Evolutionary conservation across 768 basidiomycete genomes (phyloP), one percentile per base, ranked within the genome.

Genomic region (Trametes cingulata): DNA sequence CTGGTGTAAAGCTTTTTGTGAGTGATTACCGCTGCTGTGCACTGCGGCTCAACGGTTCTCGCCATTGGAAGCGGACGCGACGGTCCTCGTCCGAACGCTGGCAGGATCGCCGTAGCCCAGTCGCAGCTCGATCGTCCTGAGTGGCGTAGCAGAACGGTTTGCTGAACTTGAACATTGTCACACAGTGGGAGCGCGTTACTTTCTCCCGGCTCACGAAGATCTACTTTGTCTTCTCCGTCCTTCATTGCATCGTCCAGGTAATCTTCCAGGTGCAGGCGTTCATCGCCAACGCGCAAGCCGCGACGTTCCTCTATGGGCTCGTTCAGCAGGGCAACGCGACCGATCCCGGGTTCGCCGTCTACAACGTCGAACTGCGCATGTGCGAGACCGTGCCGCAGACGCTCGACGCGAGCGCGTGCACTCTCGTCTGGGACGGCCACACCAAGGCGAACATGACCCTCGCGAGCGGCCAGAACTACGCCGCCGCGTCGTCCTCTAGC

Each of bases 131-230:
- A 33, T 33, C 29, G 29, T 33, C 29, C 4, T 4, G 4, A 10
- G 29, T 10, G 29, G 6, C 4, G 4, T 33, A 33, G 29, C 29
- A 3, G 40, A 15, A 37, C 6, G 10, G 12, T 8, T 27, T n/a
- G 36, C 49, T 57, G 12, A 58, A 43, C 39, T 7, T 20, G 4
- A 19, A 25, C 42, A 20, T 35, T 47, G 22, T 29, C 25, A 27
- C 39, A 27, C 68, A 91, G 88, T 88, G 86, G 85, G 78, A 83
- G 57, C 82, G 88, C 56, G 76, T 91, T 66, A 86, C 87, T 20
- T 83, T 85, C 68, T 88, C 89, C 48, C 80, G 79, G 37, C 76
- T 88, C 53, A 86, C 90, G 19, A 75, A 79, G 61, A 67, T 83
- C 67, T 93, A 90, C 71, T 83, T 90, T 68, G 54, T 78, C 43